These are phyloP conservation scores for Phytopythium montanum DNA, from an alignment of 352 stramenopile genomes.

Conservation along the genomic window DNA sequence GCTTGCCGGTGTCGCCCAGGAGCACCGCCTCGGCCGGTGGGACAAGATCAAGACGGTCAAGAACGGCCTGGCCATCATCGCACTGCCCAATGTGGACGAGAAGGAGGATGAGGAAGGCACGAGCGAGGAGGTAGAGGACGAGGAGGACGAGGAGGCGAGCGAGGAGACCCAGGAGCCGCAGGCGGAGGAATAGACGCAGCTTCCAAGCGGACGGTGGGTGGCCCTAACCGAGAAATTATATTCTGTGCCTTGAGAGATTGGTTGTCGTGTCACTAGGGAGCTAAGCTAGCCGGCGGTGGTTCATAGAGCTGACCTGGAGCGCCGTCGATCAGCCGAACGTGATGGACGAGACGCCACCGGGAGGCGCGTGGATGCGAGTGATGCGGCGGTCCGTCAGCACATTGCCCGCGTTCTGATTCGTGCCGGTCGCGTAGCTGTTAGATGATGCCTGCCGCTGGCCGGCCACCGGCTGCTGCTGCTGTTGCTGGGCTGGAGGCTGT, in stretches of 20 bases:
- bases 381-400: constrained; percentile 88
- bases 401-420: constrained; percentile 89
- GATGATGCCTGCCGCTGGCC: constrained; percentile 39
- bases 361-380: constrained; percentile 87
- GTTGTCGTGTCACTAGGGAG: too few relatives aligned
- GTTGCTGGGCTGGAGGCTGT: constrained; percentile 19
- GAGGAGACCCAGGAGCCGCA: constrained; percentile 22
- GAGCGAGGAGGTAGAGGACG: constrained; percentile 24
- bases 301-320: constrained; percentile 10
- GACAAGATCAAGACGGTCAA: constrained; percentile 81
- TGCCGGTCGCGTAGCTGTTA: constrained; percentile 80
- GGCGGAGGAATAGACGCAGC: constrained; percentile 3
- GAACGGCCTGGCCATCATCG: constrained; percentile 90
- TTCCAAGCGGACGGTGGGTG: not conserved
- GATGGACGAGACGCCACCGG: constrained; percentile 81
- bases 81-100: constrained; percentile 63
- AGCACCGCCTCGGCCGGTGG: constrained; percentile 93
- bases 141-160: constrained; percentile 23
- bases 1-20: constrained; percentile 88
- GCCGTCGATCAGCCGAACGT: constrained; percentile 42
- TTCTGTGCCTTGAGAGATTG: not conserved
- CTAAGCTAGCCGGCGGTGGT: constrained; percentile 2
- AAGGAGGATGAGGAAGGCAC: constrained; percentile 21
- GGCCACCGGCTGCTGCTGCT: constrained; percentile 18
- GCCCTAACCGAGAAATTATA: constrained; percentile 7